Base-by-base conservation (phyloP, 805 yeast genomes). In the Candida succiphila region DNA sequence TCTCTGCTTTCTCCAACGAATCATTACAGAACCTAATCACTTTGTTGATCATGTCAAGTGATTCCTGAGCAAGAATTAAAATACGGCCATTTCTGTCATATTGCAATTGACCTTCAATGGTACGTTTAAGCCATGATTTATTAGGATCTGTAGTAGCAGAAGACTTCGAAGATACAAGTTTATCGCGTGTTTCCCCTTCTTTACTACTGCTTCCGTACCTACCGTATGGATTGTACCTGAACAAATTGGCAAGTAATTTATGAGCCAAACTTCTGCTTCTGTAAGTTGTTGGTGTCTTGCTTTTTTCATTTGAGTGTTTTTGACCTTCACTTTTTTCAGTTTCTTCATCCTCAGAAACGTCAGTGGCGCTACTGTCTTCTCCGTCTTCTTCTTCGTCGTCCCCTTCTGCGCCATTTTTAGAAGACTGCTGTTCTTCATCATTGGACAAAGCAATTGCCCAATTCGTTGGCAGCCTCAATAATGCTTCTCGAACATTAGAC, bases 11-110 rank as follows among this genome's bases (percentile, higher is more conserved):
- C 31, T 74, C 78, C 34, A 89, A 63, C 32, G 87, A 87, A 30
- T 83, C 88, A 50, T 83, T 89, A 45, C 94, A 86, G 6, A 88
- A 88, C 32, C 69, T 69, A 42, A 87, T 86, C 15, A 89, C 78
- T 37, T 82, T 81, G 27, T 78, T 69, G 25, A 89, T 79, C 86
- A 88, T 83, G 28, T 82, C 92, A 31, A 89, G 60, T 0, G 95
- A 79, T 54, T 92, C 98, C 43, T 81, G 80, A 0, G 97, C 96
- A 39, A 89, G 64, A 5, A 82, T 69, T 18, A 92, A 59, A 1
- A 86, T 83, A 41, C 79, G 75, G 17, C 83, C 85, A 50, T 85
- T 82, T 8, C 72, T 60, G 41, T 65, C 62, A 23, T 60, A 41
- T 36, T 47, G 30, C 6, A 57, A 41, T 31, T 55, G 60, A 27